Conservation (phyloP, 1,139 yeast species). For the Pichia norvegensis region DNA sequence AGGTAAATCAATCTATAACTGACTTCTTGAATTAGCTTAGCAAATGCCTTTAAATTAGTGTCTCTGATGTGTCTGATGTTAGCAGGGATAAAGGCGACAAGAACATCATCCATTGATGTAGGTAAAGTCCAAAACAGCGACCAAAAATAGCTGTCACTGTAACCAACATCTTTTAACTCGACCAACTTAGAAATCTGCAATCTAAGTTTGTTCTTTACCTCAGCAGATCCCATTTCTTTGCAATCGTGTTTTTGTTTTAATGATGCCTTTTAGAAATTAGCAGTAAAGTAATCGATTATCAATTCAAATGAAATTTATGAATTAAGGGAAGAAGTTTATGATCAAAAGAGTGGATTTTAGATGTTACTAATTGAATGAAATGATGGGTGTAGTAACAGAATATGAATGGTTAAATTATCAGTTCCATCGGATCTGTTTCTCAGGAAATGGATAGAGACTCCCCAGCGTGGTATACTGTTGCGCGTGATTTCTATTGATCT, state of each 20-base stretch:
- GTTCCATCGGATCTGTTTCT: too few relatives aligned
- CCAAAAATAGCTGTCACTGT: constrained; percentile 50
- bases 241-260: not conserved
- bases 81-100: constrained; percentile 43
- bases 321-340: too few relatives aligned
- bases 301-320: too few relatives aligned
- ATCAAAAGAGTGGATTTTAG: too few relatives aligned
- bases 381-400: too few relatives aligned
- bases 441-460: too few relatives aligned
- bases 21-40: constrained; percentile 42
- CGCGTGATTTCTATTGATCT: too few relatives aligned
- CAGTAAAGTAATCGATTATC: not conserved
- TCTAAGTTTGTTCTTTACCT: constrained; percentile 55
- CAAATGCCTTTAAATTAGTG: constrained; percentile 46
- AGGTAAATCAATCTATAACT: constrained; percentile 30
- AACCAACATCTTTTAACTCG: constrained; percentile 42
- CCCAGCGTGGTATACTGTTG: too few relatives aligned
- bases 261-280: not conserved
- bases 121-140: constrained; percentile 39
- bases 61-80: constrained; percentile 59
- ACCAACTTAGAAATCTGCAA: constrained; percentile 58
- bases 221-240: constrained; percentile 56
- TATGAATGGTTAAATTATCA: too few relatives aligned
- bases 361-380: too few relatives aligned
- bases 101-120: constrained; percentile 45